phyloP scores from a whole-genome alignment of 345 rosid species.

The Cardamine resedifolia region DNA sequence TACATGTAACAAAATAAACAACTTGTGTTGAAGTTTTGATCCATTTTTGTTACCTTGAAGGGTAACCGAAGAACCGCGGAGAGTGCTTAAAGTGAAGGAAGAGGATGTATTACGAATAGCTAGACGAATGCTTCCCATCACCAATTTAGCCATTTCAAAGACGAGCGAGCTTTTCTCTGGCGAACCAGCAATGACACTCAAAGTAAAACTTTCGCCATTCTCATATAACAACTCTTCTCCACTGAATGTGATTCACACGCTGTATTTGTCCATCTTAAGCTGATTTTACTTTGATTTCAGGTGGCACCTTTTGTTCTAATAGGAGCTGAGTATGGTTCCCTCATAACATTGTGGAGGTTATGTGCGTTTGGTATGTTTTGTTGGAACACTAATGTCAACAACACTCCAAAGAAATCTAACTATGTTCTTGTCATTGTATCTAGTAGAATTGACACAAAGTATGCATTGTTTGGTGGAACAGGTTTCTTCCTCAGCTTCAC shows the following conservation, averaged over 20 bases:
- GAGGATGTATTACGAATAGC: constrained; percentile 65
- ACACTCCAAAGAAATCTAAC: background rate
- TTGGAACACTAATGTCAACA: constrained; percentile 14
- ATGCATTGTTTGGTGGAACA: constrained; percentile 40
- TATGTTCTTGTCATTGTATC: background rate
- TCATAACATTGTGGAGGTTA: constrained; percentile 73
- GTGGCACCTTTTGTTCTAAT: constrained; percentile 79
- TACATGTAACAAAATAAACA: background rate
- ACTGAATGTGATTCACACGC: background rate
- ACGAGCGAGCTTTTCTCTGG: constrained; percentile 81
- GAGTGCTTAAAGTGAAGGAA: constrained; percentile 59
- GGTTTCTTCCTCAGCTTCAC: constrained; percentile 84
- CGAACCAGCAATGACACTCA: constrained; percentile 91
- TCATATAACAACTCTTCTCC: background rate
- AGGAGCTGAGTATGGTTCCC: constrained; percentile 88
- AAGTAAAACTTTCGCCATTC: constrained; percentile 43
- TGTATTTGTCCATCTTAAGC: background rate
- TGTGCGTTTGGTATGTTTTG: constrained; percentile 64
- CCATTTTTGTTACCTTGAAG: constrained; percentile 36
- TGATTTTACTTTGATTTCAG: constrained; percentile 43
- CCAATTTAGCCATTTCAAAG: constrained; percentile 71
- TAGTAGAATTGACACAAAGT: constrained; percentile 6
- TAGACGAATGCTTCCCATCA: constrained; percentile 67
- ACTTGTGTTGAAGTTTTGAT: constrained; percentile 20
- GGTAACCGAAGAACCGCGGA: constrained; percentile 40